Evolutionary conservation across 2,329 filamentous ascomycete species (phyloP).

Genomic region (Colletotrichum karsti): DNA sequence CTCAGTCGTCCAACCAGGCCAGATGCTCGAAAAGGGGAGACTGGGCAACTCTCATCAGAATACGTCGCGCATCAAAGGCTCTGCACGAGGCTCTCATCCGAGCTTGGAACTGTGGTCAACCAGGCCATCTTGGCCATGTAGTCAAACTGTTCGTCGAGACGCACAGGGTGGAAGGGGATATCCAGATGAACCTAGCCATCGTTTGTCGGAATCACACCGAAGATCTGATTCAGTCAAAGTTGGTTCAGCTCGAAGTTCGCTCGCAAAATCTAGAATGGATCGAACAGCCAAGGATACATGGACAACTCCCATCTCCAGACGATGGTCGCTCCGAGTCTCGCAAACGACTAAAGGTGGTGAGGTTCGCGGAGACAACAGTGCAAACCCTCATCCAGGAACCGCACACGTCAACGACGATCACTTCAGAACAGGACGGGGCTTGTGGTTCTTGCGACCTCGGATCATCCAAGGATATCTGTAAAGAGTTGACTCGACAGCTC

Average conservation of each 20-base stretch:
- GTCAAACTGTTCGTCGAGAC: conserved; percentile 23
- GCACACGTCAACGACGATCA: not conserved
- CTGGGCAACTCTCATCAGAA: not conserved
- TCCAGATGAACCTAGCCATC: conserved; percentile 19
- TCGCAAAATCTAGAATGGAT: conserved; percentile 9
- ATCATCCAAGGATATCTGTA: conserved; percentile 3
- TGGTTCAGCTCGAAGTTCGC: conserved; percentile 10
- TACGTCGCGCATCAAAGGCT: conserved; percentile 1
- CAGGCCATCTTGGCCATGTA: not conserved
- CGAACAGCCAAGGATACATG: not conserved
- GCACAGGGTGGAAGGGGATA: not conserved
- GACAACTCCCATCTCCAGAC: not conserved
- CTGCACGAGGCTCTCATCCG: conserved; percentile 2
- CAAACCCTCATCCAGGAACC: not conserved
- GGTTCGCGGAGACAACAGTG: not conserved
- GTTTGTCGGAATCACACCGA: not conserved
- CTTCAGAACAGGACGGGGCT: not conserved
- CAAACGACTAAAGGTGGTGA: not conserved
- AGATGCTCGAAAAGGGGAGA: not conserved
- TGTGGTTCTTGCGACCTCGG: not conserved
- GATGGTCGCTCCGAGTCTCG: not conserved
- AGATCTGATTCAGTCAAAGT: not conserved
- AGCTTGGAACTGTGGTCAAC: conserved; percentile 8
- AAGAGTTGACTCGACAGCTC: not conserved
- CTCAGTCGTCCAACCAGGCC: not conserved